Base-by-base conservation (phyloP, 2,329 filamentous ascomycete genomes). In the Cladosporium sp. region DNA sequence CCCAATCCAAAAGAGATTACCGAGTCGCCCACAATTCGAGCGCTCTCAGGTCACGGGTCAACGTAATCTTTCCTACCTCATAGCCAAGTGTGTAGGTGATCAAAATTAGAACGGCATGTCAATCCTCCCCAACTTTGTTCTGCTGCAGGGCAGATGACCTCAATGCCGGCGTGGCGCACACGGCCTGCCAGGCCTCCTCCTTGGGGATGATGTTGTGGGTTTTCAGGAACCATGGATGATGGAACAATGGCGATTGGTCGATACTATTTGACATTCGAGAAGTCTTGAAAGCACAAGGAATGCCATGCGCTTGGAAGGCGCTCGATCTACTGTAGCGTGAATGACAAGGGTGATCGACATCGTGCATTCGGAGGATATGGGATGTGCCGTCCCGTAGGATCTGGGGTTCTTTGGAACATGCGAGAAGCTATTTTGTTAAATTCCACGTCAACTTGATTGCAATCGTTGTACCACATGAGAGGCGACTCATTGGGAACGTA, bases 281-380 rank as follows among this genome's bases (percentile, higher is more conserved):
- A 47, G 52, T 22, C 52, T 45, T 38, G 19, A 25, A 14, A 30
- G 22, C 30, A 45, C 52, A 55, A 55, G 52, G 30, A 47, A 55
- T 38, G 52, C 52, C 52, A 37, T 55, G 52, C 42, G 14, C 39
- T 55, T 55, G 52, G 52, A 42, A 25, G 52, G 12, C 15, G 25
- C 52, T 25, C 30, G 37, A 45, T 55, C 17, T n/a, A 19, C 22
- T 19, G 14, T 38, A 14, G 52, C 40, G 52, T 39, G 1, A 15
- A 28, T 30, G 22, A 19, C 19, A 37, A 20, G 40, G 40, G 15
- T 17, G 52, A 55, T 55, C 52, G 52, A 55, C 52, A 38, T 12
- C 28, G 15, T 28, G 28, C 40, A 20, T 20, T 45, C 39, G 49
- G 52, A 47, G 19, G 25, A 55, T 47, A 55, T 37, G 52, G 52